Conservation (phyloP, 1,284 basidiomycete species). For the Schizophyllum amplum region DNA sequence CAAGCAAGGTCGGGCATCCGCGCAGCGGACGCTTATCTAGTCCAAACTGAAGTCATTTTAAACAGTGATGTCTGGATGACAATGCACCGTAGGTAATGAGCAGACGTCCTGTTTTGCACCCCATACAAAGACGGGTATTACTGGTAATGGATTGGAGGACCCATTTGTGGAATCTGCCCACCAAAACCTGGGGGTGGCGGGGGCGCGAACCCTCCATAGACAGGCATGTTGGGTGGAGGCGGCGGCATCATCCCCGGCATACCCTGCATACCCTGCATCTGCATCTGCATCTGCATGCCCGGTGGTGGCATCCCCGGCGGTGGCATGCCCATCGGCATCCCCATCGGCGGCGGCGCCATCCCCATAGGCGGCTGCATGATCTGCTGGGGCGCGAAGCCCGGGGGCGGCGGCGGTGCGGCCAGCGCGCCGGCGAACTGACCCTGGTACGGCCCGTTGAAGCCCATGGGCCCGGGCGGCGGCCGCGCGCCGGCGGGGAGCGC, state of each 20-base stretch:
- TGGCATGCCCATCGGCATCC: slow-evolving; percentile 26
- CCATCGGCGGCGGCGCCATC: slow-evolving; percentile 29
- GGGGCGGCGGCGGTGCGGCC: slow-evolving; percentile 51
- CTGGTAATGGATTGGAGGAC: slow-evolving; percentile 20
- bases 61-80: too few species aligned
- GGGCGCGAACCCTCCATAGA: slow-evolving; percentile 14
- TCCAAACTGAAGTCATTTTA: too few species aligned
- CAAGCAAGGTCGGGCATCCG: too few species aligned
- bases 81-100: too few species aligned
- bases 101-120: too few species aligned
- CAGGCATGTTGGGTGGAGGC: slow-evolving; percentile 35
- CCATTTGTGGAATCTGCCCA: slow-evolving; percentile 24
- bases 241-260: slow-evolving; percentile 37
- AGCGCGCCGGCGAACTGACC: slow-evolving; percentile 85
- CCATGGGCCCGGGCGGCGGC: slow-evolving; percentile 62
- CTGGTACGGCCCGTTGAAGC: slow-evolving; percentile 66
- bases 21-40: too few species aligned
- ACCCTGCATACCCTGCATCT: not conserved
- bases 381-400: slow-evolving; percentile 61
- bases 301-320: slow-evolving; percentile 18
- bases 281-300: slow-evolving; percentile 23
- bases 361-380: slow-evolving; percentile 48
- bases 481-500: slow-evolving; percentile 69
- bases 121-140: too few species aligned
- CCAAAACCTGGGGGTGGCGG: slow-evolving; percentile 37